Base-by-base conservation (phyloP, 2,329 filamentous ascomycete genomes). In the Arthrobotrys sinensis region DNA sequence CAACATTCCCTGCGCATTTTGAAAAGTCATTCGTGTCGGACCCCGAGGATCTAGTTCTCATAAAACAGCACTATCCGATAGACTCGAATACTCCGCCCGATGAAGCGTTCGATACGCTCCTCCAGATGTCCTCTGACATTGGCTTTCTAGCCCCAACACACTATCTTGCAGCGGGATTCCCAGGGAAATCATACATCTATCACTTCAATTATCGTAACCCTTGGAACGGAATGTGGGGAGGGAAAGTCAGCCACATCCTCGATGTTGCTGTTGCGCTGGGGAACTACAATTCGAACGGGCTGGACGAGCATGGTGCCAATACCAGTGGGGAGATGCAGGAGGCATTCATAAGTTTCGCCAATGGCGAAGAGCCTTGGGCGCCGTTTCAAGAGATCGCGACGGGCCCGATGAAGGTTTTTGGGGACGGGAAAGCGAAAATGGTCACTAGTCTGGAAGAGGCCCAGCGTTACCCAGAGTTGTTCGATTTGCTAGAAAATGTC, bases 181-280 rank as follows among this genome's bases (percentile, higher is more conserved):
- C 73, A 16, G 73, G 73, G 0, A 62, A 67, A n/a, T 66, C 73
- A n/a, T 77, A 43, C 24, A 46, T 77, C 16, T 77, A 77, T 48
- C 73, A 77, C 38, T 77, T 77, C 52, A 77, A 77, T 24, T 77
- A 71, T 38, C 48, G 57, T n/a, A 77, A 77, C 32, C 73, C 73
- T 21, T 77, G 73, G 73, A 45, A 46, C 21, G 73, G 73, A 14
- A 60, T 77, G 40, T 77, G 73, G 73, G 52, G 73, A 10, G 73
- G 73, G 12, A 77, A 77, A 53, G 73, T 55, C 4, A 77, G 73
- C 19, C 73, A 77, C 40, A 77, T 77, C 21, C 60, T 77, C 4
- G 73, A 77, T 53, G 45, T 67, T n/a, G 73, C 73, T 28, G 60
- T 77, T 2, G 62, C 66, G 4, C 28, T 77, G 3, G 73, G 73